These are phyloP conservation scores for Vigna trinervia DNA, from an alignment of 306 rosid genomes.

Conservation along the genomic window DNA sequence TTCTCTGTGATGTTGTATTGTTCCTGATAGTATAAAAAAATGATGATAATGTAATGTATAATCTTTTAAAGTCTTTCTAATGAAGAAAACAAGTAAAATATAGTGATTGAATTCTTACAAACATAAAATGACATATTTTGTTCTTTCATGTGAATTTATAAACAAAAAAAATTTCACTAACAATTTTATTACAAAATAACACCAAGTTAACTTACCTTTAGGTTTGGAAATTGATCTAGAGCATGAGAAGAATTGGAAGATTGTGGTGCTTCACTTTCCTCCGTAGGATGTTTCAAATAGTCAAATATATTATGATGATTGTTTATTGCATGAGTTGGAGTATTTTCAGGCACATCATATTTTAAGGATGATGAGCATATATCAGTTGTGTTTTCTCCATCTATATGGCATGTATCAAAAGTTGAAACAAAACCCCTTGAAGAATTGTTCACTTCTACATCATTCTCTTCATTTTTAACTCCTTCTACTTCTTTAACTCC, in stretches of 20 bases:
- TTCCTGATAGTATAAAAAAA: constrained; percentile 44
- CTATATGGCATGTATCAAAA: constrained; percentile 16
- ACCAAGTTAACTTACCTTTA: constrained; percentile 51
- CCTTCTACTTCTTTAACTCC: constrained; percentile 31
- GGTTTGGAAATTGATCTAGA: constrained; percentile 35
- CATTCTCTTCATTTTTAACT: constrained; percentile 32
- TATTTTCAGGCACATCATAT: constrained; percentile 41
- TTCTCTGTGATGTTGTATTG: constrained; percentile 26
- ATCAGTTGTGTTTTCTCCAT: constrained; percentile 52
- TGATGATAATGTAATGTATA: not conserved
- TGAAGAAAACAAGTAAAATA: constrained; percentile 3
- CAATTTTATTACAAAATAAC: constrained; percentile 3
- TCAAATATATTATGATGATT: constrained; percentile 37
- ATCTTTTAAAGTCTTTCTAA: not conserved
- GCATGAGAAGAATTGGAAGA: constrained; percentile 45
- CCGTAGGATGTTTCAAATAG: constrained; percentile 31
- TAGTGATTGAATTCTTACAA: not conserved
- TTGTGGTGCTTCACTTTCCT: constrained; percentile 41
- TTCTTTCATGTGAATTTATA: not conserved
- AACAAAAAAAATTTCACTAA: not conserved
- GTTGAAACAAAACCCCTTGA: constrained; percentile 40
- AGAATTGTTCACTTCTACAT: constrained; percentile 31
- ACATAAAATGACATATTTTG: not conserved
- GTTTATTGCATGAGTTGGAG: constrained; percentile 28
- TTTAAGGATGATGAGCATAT: constrained; percentile 42